Evolutionary conservation across 768 basidiomycete genomes (phyloP), one percentile per base, ranked within the genome.

Genomic region (Trametes punicea): DNA sequence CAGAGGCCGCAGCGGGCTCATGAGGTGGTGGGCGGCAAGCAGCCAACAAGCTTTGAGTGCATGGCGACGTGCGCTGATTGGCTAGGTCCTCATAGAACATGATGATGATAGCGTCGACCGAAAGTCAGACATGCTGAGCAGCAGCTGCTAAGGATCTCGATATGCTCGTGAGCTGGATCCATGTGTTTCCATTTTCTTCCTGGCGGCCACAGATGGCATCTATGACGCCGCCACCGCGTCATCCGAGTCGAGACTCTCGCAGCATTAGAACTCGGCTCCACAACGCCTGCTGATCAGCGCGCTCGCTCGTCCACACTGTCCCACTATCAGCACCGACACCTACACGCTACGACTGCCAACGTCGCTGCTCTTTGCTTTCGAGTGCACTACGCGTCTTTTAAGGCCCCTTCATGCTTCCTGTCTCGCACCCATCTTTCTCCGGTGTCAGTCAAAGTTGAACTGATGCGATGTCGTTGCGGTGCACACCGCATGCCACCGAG

Each of bases 101-200:
- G 8, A 44, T 11, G 18, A 41, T 11, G 18, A 41, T 10, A 41
- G 5, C 9, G 8, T 6, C 39, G 5, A 8, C 3, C 16, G n/a
- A 40, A 40, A n/a, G n/a, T 6, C 47, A n/a, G 47, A 16, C 47
- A 7, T 10, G 16, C 36, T 47, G 13, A n/a, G n/a, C n/a, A n/a
- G 6, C 41, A 49, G 52, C 53, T 60, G 58, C 58, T 60, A 49
- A 55, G 50, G 58, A 60, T 60, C 58, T 60, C 48, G 39, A 44
- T 36, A 55, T 23, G 41, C 20, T n/a, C 11, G 42, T 21, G 10
- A 5, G 15, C 40, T 11, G 40, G 5, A 23, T 48, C 21, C 20
- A 45, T 42, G 38, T 33, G 52, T 39, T 46, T 44, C 30, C 23
- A 44, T 16, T 21, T 38, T 23, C 44, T 36, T 38, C 34, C 42